phyloP scores from a whole-genome alignment of 2,329 filamentous ascomycete species.

The Aspergillus texensis region DNA sequence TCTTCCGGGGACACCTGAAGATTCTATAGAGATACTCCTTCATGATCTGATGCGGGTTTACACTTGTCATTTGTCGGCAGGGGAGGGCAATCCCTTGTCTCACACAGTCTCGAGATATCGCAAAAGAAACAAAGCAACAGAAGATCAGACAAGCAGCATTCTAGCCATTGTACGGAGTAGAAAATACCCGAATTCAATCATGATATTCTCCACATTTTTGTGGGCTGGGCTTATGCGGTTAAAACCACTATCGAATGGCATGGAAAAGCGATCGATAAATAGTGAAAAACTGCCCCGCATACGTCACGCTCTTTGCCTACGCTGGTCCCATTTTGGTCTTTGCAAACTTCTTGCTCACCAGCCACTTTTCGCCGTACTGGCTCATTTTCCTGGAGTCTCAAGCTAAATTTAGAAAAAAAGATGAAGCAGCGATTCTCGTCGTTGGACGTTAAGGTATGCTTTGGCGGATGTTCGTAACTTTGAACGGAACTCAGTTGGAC shows the following conservation, averaged over 20 bases:
- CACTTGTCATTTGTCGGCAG: background rate
- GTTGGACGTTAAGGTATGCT: conserved; percentile 57
- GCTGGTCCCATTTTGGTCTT: conserved; percentile 16
- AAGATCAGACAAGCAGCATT: background rate
- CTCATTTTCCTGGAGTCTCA: conserved; percentile 12
- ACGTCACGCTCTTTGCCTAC: conserved; percentile 33
- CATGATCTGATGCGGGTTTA: conserved; percentile 11
- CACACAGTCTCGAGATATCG: background rate
- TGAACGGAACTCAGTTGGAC: background rate
- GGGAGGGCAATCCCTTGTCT: background rate
- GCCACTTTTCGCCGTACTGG: conserved; percentile 13
- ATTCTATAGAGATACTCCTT: conserved; percentile 28
- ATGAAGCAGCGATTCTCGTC: conserved; percentile 65
- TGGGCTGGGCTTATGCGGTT: background rate
- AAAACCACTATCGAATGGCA: conserved; percentile 4
- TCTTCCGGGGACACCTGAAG: conserved; percentile 15
- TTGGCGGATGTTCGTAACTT: background rate
- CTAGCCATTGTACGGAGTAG: background rate
- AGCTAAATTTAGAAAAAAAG: conserved; percentile 17
- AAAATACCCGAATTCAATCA: conserved; percentile 1
- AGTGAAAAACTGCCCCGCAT: conserved; percentile 37
- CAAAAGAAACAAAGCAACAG: background rate
- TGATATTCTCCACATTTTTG: conserved; percentile 2
- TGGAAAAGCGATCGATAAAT: conserved; percentile 15
- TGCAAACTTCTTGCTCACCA: conserved; percentile 16